Base-by-base conservation (phyloP, 768 basidiomycete species). In the Tephrocybe sp. region DNA sequence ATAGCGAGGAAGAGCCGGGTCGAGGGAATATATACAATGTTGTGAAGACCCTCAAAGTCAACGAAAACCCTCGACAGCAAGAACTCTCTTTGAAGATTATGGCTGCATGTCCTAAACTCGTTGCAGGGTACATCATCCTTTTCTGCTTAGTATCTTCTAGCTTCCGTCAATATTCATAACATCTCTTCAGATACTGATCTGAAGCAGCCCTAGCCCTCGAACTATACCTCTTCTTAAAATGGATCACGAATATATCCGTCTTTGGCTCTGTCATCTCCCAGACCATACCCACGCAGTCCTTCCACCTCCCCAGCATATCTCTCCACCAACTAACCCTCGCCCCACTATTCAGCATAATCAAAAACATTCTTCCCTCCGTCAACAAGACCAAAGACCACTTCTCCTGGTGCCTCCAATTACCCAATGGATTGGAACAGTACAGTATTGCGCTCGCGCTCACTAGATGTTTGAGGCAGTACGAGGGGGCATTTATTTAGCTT, bases 171-270 rank as follows among this genome's bases (percentile, higher is more conserved):
- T 47, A n/a, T n/a, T n/a, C n/a, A n/a, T 57, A 44, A 52, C 44
- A 68, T 47, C 53, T 40, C 8, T 25, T 21, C 54, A 90, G 88
- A 15, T 92, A 86, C 59, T 92, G 89, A 87, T 63, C 83, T 11
- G 75, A 75, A 1, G 82, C 79, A 4, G 76, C 77, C 2, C 68
- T 92, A 27, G 87, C 89, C 0, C 74, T 95, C 4, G 92, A 96
- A 58, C 92, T 92, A 0, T 83, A 92, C 2, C 77, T 94, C 5
- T 89, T 90, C 0, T 89, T 88, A 0, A 87, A 86, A 61, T 98
- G 96, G 94, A 84, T 98, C 27, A 81, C 87, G 0, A 96, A 93
- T 49, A 84, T 97, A 56, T 75, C 90, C 4, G 87, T 94, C 61
- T 82, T 91, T 32, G 90, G 87, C 2, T 75, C 76, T 7, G 78